These are phyloP conservation scores for Mrakia gelida DNA, from an alignment of 768 basidiomycete genomes.

Conservation along the genomic window DNA sequence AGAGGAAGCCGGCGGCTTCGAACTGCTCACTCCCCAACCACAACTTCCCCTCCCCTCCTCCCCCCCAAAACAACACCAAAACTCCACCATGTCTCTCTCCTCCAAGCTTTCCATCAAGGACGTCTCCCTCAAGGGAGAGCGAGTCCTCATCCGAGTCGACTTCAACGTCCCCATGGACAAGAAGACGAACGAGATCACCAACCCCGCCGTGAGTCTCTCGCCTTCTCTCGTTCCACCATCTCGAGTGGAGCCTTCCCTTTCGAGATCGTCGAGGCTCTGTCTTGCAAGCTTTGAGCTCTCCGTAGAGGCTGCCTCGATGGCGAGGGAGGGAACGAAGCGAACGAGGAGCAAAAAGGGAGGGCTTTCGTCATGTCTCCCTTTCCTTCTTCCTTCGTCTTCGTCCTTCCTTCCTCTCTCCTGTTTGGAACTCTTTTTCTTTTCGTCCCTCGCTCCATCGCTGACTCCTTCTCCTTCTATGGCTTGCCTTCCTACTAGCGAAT, in stretches of 20 bases:
- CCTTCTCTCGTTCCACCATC: neutral
- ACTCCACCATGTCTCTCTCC: conserved; percentile 73
- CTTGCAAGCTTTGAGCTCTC: too few relatives aligned
- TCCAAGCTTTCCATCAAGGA: conserved; percentile 92
- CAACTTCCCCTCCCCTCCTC: neutral
- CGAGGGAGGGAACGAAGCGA: neutral
- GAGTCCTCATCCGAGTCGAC: conserved; percentile 86
- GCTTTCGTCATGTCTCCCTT: neutral
- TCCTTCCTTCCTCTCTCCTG: conserved; percentile 10
- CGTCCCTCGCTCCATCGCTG: neutral
- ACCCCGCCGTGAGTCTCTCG: conserved; percentile 76
- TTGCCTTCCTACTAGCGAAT: conserved; percentile 64
- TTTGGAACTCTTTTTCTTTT: conserved; percentile 20
- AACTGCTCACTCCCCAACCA: neutral
- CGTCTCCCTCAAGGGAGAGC: conserved; percentile 69
- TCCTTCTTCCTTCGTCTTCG: neutral
- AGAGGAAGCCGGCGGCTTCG: too few relatives aligned
- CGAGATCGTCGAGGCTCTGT: too few relatives aligned
- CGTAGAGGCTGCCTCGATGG: too few relatives aligned
- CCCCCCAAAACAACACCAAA: neutral
- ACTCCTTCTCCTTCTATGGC: conserved; percentile 19
- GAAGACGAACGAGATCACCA: conserved; percentile 80
- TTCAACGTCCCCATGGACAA: conserved; percentile 88
- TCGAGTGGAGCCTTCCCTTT: too few relatives aligned
- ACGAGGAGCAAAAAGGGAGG: neutral